These are phyloP conservation scores for Datura wrightii DNA, from an alignment of 257 asterid genomes.

Conservation along the genomic window DNA sequence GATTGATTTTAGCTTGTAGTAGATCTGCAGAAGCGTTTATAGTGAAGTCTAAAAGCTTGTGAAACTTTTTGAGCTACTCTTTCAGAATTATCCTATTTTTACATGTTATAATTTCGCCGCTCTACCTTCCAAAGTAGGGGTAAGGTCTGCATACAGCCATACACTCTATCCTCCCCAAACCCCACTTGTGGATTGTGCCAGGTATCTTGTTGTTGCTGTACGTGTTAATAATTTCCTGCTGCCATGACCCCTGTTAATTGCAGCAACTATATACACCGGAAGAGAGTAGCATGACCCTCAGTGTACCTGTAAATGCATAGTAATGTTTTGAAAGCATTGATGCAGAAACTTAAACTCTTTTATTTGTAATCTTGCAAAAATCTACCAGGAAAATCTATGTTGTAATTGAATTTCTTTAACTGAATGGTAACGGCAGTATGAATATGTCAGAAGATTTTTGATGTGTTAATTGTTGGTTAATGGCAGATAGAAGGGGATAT, in stretches of 20 bases:
- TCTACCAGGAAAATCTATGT: background rate
- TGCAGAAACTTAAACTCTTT: background rate
- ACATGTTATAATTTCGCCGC: background rate
- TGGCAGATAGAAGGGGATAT: slow-evolving; percentile 67
- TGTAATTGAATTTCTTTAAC: slow-evolving; percentile 6
- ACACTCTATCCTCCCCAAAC: background rate
- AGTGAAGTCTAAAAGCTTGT: background rate
- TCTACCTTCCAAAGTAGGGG: background rate
- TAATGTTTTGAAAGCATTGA: background rate
- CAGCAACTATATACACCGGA: background rate
- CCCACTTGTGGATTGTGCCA: too few species aligned
- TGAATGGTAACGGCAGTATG: background rate
- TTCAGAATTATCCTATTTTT: slow-evolving; percentile 17
- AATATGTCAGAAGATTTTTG: slow-evolving; percentile 21
- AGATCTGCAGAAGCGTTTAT: background rate
- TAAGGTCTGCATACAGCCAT: background rate
- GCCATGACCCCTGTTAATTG: slow-evolving; percentile 19
- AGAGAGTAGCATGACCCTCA: background rate
- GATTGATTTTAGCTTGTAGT: slow-evolving; percentile 12
- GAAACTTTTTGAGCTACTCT: slow-evolving; percentile 15
- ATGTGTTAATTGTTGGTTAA: slow-evolving; percentile 18
- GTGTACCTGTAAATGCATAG: slow-evolving; percentile 13
- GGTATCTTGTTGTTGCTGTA: background rate
- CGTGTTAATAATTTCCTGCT: background rate
- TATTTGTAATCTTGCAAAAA: background rate